phyloP scores from a whole-genome alignment of 805 yeast species.

The Teunomyces funiuensis region DNA sequence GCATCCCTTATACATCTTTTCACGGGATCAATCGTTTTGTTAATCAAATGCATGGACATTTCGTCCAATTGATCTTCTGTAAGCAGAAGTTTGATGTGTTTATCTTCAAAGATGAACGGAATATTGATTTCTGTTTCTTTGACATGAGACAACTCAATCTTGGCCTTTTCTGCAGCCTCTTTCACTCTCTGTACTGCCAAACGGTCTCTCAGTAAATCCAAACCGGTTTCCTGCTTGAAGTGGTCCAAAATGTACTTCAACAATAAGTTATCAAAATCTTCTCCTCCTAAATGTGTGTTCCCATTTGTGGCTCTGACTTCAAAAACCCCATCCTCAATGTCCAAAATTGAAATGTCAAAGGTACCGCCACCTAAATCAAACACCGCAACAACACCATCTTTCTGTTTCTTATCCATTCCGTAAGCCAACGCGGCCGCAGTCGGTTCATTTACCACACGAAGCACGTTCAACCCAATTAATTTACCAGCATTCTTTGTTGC shows the following conservation, averaged over 20 bases:
- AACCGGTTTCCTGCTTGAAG: conserved; percentile 51
- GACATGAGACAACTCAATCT: conserved; percentile 72
- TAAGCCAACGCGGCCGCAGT: conserved; percentile 86
- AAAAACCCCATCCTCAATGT: conserved; percentile 77
- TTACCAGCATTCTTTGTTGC: conserved; percentile 81
- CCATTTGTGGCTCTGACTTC: conserved; percentile 84
- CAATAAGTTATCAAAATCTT: conserved; percentile 74
- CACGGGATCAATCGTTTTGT: conserved; percentile 70
- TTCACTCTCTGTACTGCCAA: conserved; percentile 71
- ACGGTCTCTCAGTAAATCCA: conserved; percentile 51
- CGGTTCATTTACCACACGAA: conserved; percentile 80
- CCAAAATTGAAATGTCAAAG: conserved; percentile 75
- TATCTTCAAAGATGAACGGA: conserved; percentile 65
- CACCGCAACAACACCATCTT: conserved; percentile 55
- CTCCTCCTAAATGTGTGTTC: conserved; percentile 84
- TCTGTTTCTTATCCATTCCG: conserved; percentile 58
- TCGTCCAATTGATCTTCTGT: conserved; percentile 68
- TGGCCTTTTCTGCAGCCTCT: conserved; percentile 76
- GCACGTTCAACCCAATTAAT: conserved; percentile 70
- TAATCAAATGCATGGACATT: conserved; percentile 64
- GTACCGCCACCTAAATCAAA: conserved; percentile 88
- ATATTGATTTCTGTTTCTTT: conserved; percentile 59
- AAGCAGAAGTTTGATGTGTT: conserved; percentile 57
- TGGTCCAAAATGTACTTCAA: conserved; percentile 55
- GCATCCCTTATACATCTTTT: conserved; percentile 76